Conservation (phyloP, 371 early-diverging fungal genomes). For the Conidiobolus incongruus region DNA sequence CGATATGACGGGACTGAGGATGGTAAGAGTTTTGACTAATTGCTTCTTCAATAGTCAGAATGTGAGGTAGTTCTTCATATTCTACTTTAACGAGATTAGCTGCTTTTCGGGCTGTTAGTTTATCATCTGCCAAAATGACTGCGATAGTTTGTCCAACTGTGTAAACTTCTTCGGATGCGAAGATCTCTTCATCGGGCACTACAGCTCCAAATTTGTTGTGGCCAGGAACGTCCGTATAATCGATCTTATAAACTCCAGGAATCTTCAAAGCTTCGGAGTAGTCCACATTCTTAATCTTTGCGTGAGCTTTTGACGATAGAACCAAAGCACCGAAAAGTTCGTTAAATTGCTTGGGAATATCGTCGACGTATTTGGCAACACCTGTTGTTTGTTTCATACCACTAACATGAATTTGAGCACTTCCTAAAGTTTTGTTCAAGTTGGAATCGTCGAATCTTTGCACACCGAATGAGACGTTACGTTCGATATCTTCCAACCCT, state of each 20-base stretch:
- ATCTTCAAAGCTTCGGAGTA: slow-evolving; percentile 21
- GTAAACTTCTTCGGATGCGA: slow-evolving; percentile 31
- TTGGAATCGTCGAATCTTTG: slow-evolving; percentile 10
- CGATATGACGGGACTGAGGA: slow-evolving; percentile 16
- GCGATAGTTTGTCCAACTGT: slow-evolving; percentile 45
- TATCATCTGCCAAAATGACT: slow-evolving; percentile 35
- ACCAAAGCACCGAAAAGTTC: slow-evolving; percentile 41
- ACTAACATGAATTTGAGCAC: slow-evolving; percentile 33
- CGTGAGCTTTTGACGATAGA: slow-evolving; percentile 30
- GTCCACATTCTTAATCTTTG: slow-evolving; percentile 30
- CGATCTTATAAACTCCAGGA: slow-evolving; percentile 29
- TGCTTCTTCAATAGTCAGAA: slow-evolving; percentile 46
- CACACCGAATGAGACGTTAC: slow-evolving; percentile 15
- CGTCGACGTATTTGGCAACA: slow-evolving; percentile 50
- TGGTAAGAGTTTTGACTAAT: slow-evolving; percentile 30
- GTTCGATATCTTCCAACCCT: slow-evolving; percentile 15
- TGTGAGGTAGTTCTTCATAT: slow-evolving; percentile 30
- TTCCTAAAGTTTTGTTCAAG: slow-evolving; percentile 20
- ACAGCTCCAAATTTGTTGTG: slow-evolving; percentile 20
- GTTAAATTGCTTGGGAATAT: slow-evolving; percentile 31
- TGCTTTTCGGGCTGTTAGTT: slow-evolving; percentile 30
- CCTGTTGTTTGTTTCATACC: slow-evolving; percentile 66
- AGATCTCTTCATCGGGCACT: slow-evolving; percentile 40
- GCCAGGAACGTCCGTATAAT: slow-evolving; percentile 35
- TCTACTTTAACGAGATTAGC: slow-evolving; percentile 32